Base-by-base conservation (phyloP, 768 basidiomycete genomes). In the Dacryopinax spathularia region DNA sequence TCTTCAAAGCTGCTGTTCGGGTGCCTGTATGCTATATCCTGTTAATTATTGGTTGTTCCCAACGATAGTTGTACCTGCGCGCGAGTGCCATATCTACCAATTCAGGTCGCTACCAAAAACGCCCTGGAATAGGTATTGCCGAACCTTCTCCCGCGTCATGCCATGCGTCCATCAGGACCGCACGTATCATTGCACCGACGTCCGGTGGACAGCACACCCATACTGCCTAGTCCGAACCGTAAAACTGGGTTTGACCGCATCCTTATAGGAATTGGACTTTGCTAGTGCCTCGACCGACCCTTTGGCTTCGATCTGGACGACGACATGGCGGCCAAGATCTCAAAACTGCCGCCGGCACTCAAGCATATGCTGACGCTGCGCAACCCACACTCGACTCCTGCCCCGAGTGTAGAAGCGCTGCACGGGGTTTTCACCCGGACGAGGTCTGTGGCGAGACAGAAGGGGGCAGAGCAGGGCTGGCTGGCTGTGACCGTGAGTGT, bases 381-480 rank as follows among this genome's bases (percentile, higher is more conserved):
- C 70, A 86, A 81, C 68, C 88, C 84, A 22, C 76, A 82, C 61
- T 76, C 80, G 33, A 78, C 80, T 63, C 80, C 81, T 15, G 78
- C 82, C 63, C 89, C 89, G 34, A 77, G 83, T 13, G 62, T 79
- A 12, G 63, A 78, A 18, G 78, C 73, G 66, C 75, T 91, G 25
- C 79, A 81, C 68, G 74, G 69, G 34, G 75, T 89, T 27, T 81
- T 92, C 68, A 70, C 75, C 7, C 78, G 76, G 60, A 86, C 89
- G n/a, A 81, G 82, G 66, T 77, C 75, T 48, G 85, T 88, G 71
- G 89, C 89, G 31, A 78, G 77, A 70, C 73, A 75, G 44, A 81
- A 80, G 66, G 84, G 81, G 18, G 88, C 83, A 33, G 84, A 85
- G 74, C 85, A 82, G 12, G 88, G 85, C 48, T 91, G 89, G 89